These are phyloP conservation scores for Moesziomyces sp. DNA, from an alignment of 1,284 basidiomycete species.

Conservation along the genomic window DNA sequence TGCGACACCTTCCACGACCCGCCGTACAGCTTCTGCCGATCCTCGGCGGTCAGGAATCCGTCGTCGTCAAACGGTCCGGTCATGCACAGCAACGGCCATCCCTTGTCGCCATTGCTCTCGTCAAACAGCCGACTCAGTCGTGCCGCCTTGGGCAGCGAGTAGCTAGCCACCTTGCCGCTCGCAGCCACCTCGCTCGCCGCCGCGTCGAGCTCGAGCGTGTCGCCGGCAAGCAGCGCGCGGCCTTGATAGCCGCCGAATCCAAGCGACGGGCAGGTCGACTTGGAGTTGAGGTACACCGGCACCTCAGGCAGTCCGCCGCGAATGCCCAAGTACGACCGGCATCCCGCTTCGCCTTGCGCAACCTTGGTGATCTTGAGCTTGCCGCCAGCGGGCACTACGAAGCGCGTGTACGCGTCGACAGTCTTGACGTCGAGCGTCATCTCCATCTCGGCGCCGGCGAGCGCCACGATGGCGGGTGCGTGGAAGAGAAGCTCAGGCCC, in stretches of 20 bases:
- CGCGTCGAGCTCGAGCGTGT: conserved; percentile 35
- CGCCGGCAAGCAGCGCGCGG: conserved; percentile 70
- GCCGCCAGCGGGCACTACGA: conserved; percentile 71
- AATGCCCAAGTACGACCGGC: conserved; percentile 74
- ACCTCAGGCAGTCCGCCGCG: conserved; percentile 75
- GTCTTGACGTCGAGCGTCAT: conserved; percentile 70
- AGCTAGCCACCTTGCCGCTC: conserved; percentile 5
- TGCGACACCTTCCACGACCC: conserved; percentile 23
- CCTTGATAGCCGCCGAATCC: conserved; percentile 69
- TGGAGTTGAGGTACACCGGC: conserved; percentile 73
- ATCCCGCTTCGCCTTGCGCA: conserved; percentile 67
- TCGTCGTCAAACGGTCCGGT: conserved; percentile 76
- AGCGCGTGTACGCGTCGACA: conserved; percentile 72
- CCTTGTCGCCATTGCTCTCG: conserved; percentile 7
- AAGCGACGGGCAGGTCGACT: conserved; percentile 61
- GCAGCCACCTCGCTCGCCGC: conserved; percentile 9
- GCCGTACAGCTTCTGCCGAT: conserved; percentile 19
- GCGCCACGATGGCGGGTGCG: conserved; percentile 71
- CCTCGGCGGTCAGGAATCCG: conserved; percentile 72
- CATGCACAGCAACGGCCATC: conserved; percentile 73
- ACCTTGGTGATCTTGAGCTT: conserved; percentile 70
- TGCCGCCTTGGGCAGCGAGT: conserved; percentile 2
- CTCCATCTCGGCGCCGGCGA: conserved; percentile 73
- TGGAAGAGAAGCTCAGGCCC: conserved; percentile 35
- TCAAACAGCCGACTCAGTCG: conserved; percentile 11